Evolutionary conservation across 2,329 filamentous ascomycete genomes (phyloP).

Genomic region (Phoma herbarum): DNA sequence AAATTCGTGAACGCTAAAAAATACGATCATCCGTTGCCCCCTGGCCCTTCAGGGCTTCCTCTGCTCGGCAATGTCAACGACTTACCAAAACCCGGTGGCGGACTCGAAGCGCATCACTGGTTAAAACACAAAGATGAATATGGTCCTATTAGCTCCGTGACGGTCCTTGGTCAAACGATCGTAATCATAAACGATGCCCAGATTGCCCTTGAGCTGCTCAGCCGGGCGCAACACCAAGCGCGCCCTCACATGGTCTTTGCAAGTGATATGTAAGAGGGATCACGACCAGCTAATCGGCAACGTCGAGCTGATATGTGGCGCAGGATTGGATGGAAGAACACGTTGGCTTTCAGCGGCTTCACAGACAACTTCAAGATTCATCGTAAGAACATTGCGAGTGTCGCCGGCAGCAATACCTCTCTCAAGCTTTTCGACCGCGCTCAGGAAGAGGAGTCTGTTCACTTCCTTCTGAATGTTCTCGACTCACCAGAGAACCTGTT

Average conservation of each 20-base stretch:
- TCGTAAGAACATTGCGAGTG: slow-evolving; percentile 39
- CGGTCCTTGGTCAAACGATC: slow-evolving; percentile 41
- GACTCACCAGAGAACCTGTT: slow-evolving; percentile 34
- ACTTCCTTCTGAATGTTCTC: slow-evolving; percentile 39
- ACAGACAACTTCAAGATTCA: slow-evolving; percentile 36
- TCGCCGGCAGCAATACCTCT: slow-evolving; percentile 34
- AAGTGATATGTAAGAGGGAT: slow-evolving; percentile 34
- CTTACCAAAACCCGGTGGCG: slow-evolving; percentile 52
- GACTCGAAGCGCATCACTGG: slow-evolving; percentile 56
- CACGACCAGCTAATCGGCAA: neutral
- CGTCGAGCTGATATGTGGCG: neutral
- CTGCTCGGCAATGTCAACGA: slow-evolving; percentile 62
- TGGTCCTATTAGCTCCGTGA: slow-evolving; percentile 44
- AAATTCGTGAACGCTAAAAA: slow-evolving; percentile 18
- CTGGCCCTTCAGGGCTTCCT: slow-evolving; percentile 60
- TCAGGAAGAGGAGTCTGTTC: slow-evolving; percentile 41
- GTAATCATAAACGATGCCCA: slow-evolving; percentile 42
- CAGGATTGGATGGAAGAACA: slow-evolving; percentile 41
- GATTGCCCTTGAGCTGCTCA: slow-evolving; percentile 38
- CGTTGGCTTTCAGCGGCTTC: slow-evolving; percentile 32
- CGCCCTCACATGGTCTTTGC: slow-evolving; percentile 37
- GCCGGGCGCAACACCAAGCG: slow-evolving; percentile 32
- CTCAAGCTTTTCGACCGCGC: slow-evolving; percentile 38
- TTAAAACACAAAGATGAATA: slow-evolving; percentile 54
- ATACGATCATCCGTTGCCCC: slow-evolving; percentile 52